Evolutionary conservation across 768 basidiomycete genomes (phyloP), one percentile per base, ranked within the genome.

Genomic region (Trametes cubensis): DNA sequence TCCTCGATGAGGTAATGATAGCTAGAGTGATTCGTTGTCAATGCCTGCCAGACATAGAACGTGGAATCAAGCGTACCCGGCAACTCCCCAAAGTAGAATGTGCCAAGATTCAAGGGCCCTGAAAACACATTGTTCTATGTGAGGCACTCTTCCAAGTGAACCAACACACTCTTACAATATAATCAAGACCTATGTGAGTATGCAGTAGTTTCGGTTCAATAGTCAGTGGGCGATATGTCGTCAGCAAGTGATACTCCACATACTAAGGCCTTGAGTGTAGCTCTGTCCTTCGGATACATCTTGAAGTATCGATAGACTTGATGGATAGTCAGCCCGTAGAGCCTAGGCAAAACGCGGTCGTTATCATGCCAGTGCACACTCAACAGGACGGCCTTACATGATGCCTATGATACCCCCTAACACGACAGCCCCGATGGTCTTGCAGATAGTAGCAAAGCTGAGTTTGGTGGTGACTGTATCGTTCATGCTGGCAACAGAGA

Each of bases 231-330:
- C 3, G 15, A 13, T 14, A n/a, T 14, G 15, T 1, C 17, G 13
- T 4, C 18, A 28, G 4, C 14, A 21, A 10, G 50, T 13, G 10
- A 40, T 10, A 4, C 8, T 23, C 21, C 8, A 40, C 40, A 25
- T 20, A 55, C 53, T 3, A 55, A 26, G 3, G 23, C 18, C 26
- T 55, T 55, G 34, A 55, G 6, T 6, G 4, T 15, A 6, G 39
- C 6, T 17, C 41, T 44, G 25, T 55, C 53, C 10, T 21, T 15
- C 8, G 53, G 53, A 15, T 55, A 55, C 53, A 55, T 26, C 17
- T 42, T 55, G 41, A 44, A 25, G 25, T 55, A 55, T 25, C 53
- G 21, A 18, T 55, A 55, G n/a, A 25, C 25, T 20, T 55, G 53
- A 25, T 55, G 53, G 3, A 55, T 14, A 3, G 41, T 55, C 11